Base-by-base conservation (phyloP, 306 rosid genomes). In the Gastrolobium villosum region DNA sequence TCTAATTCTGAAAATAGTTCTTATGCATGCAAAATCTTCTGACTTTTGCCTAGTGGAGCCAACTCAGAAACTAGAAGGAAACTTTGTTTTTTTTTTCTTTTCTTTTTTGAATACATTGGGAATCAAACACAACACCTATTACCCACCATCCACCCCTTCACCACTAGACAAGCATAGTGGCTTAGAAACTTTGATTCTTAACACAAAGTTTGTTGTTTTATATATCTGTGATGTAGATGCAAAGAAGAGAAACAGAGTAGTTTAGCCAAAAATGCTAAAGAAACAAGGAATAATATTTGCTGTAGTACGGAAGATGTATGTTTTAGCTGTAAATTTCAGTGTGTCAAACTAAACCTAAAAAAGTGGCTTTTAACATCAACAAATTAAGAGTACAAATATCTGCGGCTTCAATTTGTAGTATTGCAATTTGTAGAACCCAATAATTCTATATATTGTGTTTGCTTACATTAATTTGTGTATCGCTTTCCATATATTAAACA, bases 361-460 rank as follows among this genome's bases (percentile, higher is more conserved):
- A 5, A 14, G 30, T 50, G 14, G 26, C 6, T 37, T 6, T 37
- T 34, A 61, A 35, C 66, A 61, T 61, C 1, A 6, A 56, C 30
- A 7, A 34, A 10, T 50, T 50, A 60, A 30, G 13, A 30, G 6
- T 10, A 34, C 44, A 13, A 71, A 71, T 54, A 15, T 37, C 13
- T 20, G 31, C 41, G 28, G 5, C 40, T 39, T 56, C 66, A 39
- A 15, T 37, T 71, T 52, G 37, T 53, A 36, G 28, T 8, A 20
- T 39, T 39, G 31, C 14, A 54, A 15, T 52, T 20, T 14, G 5
- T 36, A 55, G 41, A 55, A 36, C 2, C 41, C 40, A 26, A 26
- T 32, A 72, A 44, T 7, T 45, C 62, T 6, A 39, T 60, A 20
- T 39, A 31, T 72, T 41, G 79, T 60, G 46, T 45, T 60, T n/a